A percentile compares a stretch with the other conserved stretches of the same genome.
phyloP scores from a whole-genome alignment of 2,329 filamentous ascomycete genomes.

The Diaporthe vexans region DNA sequence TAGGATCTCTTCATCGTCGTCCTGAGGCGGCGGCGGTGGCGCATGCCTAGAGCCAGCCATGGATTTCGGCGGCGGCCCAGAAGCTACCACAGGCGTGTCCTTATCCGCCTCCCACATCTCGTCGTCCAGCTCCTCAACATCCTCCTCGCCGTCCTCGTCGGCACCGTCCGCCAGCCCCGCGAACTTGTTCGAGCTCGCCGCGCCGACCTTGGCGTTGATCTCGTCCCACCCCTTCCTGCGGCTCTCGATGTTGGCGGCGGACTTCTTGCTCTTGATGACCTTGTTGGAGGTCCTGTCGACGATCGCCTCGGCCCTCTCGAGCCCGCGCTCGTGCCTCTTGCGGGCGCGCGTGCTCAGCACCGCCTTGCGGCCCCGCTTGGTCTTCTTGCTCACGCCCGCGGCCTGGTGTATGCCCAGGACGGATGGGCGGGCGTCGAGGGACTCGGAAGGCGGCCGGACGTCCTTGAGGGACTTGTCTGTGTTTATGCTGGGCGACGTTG shows the following conservation, averaged over 20 bases:
- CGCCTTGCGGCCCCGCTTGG: conserved; percentile 68
- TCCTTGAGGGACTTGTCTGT: conserved; percentile 80
- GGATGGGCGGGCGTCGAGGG: conserved; percentile 69
- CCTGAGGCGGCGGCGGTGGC: conserved; percentile 21
- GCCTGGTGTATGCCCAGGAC: conserved; percentile 77
- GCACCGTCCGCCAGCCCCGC: conserved; percentile 42
- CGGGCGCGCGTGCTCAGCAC: conserved; percentile 68
- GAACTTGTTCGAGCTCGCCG: conserved; percentile 42
- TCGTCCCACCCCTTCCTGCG: conserved; percentile 71
- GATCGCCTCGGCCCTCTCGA: conserved; percentile 72
- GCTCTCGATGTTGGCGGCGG: conserved; percentile 61
- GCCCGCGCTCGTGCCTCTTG: conserved; percentile 68
- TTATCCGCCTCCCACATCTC: conserved; percentile 45
- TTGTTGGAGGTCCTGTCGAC: conserved; percentile 71
- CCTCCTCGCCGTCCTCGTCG: conserved; percentile 38
- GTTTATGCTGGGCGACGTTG: conserved; percentile 77
- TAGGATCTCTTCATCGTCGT: conserved; percentile 40
- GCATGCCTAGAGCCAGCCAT: neutral
- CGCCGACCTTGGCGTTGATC: conserved; percentile 60
- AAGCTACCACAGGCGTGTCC: neutral
- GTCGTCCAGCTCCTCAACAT: conserved; percentile 41
- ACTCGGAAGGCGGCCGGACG: conserved; percentile 63
- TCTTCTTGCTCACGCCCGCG: conserved; percentile 78
- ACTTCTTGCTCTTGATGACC: conserved; percentile 67
- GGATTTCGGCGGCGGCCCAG: neutral